Evolutionary conservation across 768 basidiomycete genomes (phyloP).

Genomic region (Rhodosporidiobolus odoratus): DNA sequence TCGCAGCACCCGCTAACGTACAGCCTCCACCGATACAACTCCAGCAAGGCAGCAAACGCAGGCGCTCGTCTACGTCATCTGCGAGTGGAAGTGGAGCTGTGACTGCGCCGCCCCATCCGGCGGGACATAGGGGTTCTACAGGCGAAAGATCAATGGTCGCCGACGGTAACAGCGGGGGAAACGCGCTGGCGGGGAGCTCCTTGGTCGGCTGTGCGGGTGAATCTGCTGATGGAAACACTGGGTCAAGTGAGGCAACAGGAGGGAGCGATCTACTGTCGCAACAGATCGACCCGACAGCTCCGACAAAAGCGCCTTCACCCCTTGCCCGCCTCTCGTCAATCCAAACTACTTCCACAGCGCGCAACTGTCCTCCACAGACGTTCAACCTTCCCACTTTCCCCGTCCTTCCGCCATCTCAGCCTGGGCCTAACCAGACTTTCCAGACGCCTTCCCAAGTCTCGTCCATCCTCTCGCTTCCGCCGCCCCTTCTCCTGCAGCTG

Average conservation of each 20-base stretch:
- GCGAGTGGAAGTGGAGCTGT: neutral
- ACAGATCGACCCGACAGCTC: neutral
- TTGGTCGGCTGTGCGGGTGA: neutral
- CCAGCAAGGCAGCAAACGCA: neutral
- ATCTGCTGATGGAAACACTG: neutral
- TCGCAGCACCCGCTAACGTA: neutral
- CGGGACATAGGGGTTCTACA: neutral
- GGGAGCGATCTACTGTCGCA: neutral
- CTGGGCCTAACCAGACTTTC: slow-evolving; percentile 24
- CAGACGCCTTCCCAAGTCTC: slow-evolving; percentile 34
- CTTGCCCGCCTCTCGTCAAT: neutral
- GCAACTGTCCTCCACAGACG: neutral
- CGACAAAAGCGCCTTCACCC: neutral
- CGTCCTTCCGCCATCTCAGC: slow-evolving; percentile 28
- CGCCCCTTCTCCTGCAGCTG: slow-evolving; percentile 33
- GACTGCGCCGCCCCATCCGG: neutral
- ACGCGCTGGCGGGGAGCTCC: neutral
- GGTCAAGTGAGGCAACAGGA: neutral
- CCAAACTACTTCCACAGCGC: neutral
- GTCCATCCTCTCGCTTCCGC: slow-evolving; percentile 36
- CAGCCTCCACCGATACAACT: neutral
- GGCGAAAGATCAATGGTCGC: neutral
- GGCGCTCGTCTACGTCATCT: too few species aligned
- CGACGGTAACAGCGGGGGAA: neutral
- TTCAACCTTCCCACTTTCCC: slow-evolving; percentile 24